Conservation (phyloP, 495 filamentous ascomycete genomes). For the Trichoderma asperelloides region DNA sequence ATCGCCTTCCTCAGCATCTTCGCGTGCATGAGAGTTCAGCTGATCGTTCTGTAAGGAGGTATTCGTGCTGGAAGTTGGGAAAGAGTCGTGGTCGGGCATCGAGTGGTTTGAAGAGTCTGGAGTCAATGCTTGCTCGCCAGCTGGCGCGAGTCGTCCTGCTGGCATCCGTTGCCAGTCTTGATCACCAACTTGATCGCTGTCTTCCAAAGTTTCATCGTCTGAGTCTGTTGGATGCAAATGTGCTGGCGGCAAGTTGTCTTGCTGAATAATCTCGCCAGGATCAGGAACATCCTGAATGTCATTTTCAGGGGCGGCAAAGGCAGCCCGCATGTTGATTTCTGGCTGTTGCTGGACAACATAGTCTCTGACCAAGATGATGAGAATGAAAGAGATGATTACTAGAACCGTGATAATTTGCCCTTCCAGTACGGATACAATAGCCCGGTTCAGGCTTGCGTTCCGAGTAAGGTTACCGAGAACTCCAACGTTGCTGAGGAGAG, state of each 20-base stretch:
- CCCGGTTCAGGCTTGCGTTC: conserved; percentile 63
- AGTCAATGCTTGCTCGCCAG: neutral
- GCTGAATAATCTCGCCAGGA: conserved; percentile 11
- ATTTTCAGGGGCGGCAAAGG: conserved; percentile 43
- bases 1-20: neutral
- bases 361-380: conserved; percentile 91
- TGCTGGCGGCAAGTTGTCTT: conserved; percentile 1
- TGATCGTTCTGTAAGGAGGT: neutral
- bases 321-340: conserved; percentile 54
- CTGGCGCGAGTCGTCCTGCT: neutral
- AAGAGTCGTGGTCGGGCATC: neutral
- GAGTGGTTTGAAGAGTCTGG: neutral
- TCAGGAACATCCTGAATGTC: conserved; percentile 36
- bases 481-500: conserved; percentile 58
- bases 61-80: neutral
- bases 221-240: conserved; percentile 13
- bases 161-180: neutral
- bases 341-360: conserved; percentile 98
- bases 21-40: neutral
- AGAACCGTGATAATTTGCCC: conserved; percentile 87
- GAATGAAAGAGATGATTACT: conserved; percentile 84
- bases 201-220: neutral
- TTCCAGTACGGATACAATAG: conserved; percentile 77
- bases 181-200: neutral
- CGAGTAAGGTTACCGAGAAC: conserved; percentile 67